A percentile compares a stretch with the other conserved stretches of the same genome.
These are phyloP conservation scores for Vaucheria bursata DNA, from an alignment of 352 stramenopile genomes.

Conservation along the genomic window DNA sequence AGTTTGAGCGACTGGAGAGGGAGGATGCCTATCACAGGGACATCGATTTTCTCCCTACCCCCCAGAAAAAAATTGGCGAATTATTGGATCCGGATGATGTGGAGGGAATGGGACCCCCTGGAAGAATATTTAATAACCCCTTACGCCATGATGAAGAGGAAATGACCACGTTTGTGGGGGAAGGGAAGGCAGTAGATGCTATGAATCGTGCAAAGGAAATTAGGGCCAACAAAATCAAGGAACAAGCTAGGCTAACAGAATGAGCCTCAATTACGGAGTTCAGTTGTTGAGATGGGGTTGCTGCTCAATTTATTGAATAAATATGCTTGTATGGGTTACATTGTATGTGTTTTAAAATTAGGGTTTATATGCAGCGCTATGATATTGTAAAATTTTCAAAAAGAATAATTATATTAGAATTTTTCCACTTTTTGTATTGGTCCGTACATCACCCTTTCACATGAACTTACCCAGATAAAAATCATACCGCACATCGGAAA, in stretches of 20 bases:
- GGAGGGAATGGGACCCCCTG: conserved; percentile 36
- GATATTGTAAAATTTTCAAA: too few species aligned
- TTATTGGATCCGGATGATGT: conserved; percentile 7
- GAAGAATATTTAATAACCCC: conserved; percentile 45
- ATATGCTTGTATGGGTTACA: too few species aligned
- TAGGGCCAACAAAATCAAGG: neutral
- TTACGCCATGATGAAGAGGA: conserved; percentile 27
- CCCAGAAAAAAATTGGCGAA: neutral
- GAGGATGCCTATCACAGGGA: conserved; percentile 14
- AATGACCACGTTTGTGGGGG: neutral
- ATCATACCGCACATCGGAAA: too few species aligned
- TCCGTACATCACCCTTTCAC: too few species aligned
- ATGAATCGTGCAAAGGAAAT: neutral
- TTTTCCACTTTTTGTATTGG: too few species aligned
- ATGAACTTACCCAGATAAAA: too few species aligned
- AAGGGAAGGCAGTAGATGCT: neutral
- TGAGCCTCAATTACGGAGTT: neutral
- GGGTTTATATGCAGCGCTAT: too few species aligned
- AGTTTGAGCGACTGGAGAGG: conserved; percentile 30
- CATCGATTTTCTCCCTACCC: neutral
- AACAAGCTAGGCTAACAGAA: neutral
- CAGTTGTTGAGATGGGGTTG: too few species aligned
- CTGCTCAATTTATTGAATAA: too few species aligned
- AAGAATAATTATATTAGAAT: too few species aligned
- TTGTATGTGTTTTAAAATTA: too few species aligned